These are phyloP conservation scores for Metarhizium anisopliae DNA, from an alignment of 2,329 filamentous ascomycete genomes.

Conservation along the genomic window DNA sequence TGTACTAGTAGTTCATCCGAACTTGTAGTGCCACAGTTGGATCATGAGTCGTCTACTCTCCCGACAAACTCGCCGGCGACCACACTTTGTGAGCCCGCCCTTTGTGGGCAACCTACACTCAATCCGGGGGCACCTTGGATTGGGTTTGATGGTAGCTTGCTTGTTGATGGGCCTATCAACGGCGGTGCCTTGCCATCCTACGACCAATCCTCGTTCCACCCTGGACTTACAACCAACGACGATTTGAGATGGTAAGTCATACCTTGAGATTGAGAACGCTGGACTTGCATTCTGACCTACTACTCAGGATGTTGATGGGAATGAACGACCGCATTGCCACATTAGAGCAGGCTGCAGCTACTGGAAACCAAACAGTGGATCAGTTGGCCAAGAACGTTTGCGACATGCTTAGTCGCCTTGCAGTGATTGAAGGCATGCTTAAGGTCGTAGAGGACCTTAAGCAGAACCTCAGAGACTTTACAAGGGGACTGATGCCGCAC, in stretches of 20 bases:
- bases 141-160: neutral
- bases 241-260: neutral
- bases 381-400: neutral
- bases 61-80: too few relatives aligned
- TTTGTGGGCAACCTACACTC: too few relatives aligned
- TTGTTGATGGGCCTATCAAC: neutral
- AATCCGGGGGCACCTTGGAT: too few relatives aligned
- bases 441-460: conserved; percentile 3
- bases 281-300: neutral
- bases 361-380: neutral
- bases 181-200: neutral
- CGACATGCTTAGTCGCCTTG: neutral
- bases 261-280: neutral
- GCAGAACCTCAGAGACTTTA: conserved; percentile 3
- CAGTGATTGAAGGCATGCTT: neutral
- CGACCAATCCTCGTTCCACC: neutral
- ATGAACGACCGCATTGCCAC: neutral
- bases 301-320: neutral
- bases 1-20: too few relatives aligned
- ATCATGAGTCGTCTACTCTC: too few relatives aligned
- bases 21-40: too few relatives aligned
- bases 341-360: neutral
- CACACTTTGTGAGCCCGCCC: too few relatives aligned
- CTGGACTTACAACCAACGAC: neutral
- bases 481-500: conserved; percentile 3